phyloP scores from a whole-genome alignment of 1,139 yeast species.

The Geotrichum reessii region DNA sequence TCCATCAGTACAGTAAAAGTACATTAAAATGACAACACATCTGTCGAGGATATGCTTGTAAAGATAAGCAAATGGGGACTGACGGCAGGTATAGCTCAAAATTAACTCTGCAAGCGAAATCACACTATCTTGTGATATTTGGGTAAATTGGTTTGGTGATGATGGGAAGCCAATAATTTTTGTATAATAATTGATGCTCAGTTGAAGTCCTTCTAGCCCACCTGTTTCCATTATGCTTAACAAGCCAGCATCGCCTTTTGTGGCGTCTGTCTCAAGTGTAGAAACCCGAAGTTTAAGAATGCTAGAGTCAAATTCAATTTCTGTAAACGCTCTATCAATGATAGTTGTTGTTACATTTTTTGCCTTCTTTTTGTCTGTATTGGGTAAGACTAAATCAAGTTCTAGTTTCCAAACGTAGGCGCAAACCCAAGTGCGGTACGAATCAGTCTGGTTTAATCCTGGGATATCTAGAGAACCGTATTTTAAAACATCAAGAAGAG shows the following conservation, averaged over 20 bases:
- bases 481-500: not conserved
- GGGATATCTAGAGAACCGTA: constrained; percentile 4
- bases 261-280: not conserved
- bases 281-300: not conserved
- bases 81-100: not conserved
- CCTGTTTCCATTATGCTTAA: not conserved
- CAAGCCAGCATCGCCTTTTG: not conserved
- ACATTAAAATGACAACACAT: not conserved
- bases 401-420: constrained; percentile 9
- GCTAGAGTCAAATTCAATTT: not conserved
- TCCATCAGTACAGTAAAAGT: not conserved
- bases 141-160: not conserved
- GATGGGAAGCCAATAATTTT: not conserved
- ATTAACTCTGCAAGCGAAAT: not conserved
- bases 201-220: not conserved
- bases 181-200: not conserved
- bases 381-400: not conserved
- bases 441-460: constrained; percentile 10
- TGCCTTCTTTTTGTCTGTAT: not conserved
- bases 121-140: not conserved
- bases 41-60: not conserved
- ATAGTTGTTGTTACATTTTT: not conserved
- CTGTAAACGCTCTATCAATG: not conserved
- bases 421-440: constrained; percentile 9
- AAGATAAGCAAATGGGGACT: not conserved